Base-by-base conservation (phyloP, 768 basidiomycete species). In the Mycena sanguinolenta region DNA sequence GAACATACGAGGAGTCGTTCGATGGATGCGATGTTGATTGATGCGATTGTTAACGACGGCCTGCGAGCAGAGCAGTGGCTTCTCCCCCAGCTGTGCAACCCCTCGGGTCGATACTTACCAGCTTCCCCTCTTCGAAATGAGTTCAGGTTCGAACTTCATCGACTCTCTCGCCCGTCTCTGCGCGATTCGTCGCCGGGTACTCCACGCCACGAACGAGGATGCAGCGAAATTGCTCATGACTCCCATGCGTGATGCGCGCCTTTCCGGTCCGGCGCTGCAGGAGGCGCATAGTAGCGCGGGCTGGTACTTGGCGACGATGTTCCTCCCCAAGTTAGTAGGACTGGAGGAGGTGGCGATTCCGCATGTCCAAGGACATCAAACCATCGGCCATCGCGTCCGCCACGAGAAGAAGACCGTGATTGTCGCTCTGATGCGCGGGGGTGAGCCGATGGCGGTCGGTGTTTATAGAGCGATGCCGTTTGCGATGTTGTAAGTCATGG, bases 171-270 rank as follows among this genome's bases (percentile, higher is more conserved):
- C 72, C 38, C 61, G 57, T 59, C 34, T 36, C 39, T 58, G 52
- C 55, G 49, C 32, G 30, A 58, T 69, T 39, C 67, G 55, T 59
- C 70, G 64, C 28, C n/a, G n/a, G n/a, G 65, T 75, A 8, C 46
- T 73, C 55, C 69, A 70, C 53, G 73, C 75, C 57, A 68, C 69
- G 38, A 65, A 72, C 19, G 39, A 70, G 44, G 62, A 36, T 55
- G 69, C 73, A 21, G 73, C 76, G 1, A 77, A 77, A 57, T 66
- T 77, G 19, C 72, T 77, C 14, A 77, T 76, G 76, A 74, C 76
- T 30, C 75, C 73, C 36, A 77, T 75, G 75, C 73, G 76, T 49
- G 63, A 77, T 60, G 75, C 76, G 28, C 54, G 25, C 16, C 60
- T 77, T 44, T 52, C 58, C 28, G 76, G 75, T 25, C 75, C 67